A percentile compares a stretch with the other conserved stretches of the same genome.
Conservation (phyloP, 2,329 filamentous ascomycete genomes). For the Camptophora hylomeconis region DNA sequence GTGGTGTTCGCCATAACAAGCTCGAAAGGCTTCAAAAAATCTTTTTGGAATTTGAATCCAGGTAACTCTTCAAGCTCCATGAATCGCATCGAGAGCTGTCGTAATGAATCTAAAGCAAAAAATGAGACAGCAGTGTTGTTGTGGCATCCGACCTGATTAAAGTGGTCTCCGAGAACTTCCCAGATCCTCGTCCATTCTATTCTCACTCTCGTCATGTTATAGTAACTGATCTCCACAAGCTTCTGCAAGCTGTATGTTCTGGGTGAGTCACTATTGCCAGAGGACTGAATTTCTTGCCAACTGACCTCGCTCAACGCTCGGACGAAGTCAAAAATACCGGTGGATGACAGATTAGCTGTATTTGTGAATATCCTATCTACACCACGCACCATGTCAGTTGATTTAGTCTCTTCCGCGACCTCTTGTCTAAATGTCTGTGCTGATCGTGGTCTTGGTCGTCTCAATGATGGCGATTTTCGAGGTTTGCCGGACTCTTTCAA, state of each 20-base stretch:
- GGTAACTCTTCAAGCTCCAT: slow-evolving; percentile 96
- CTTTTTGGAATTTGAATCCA: slow-evolving; percentile 99
- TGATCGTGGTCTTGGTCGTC: slow-evolving; percentile 35
- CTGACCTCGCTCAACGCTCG: slow-evolving; percentile 86
- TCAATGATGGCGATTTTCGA: slow-evolving; percentile 49
- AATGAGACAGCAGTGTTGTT: slow-evolving; percentile 94
- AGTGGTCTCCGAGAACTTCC: slow-evolving; percentile 94
- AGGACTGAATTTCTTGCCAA: slow-evolving; percentile 98
- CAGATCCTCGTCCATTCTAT: slow-evolving; percentile 98
- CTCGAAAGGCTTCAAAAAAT: slow-evolving; percentile 96
- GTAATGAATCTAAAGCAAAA: slow-evolving; percentile 87
- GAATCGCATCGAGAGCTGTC: slow-evolving; percentile 95
- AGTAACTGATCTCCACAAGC: slow-evolving; percentile 96
- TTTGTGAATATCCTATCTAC: slow-evolving; percentile 96
- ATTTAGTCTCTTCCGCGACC: slow-evolving; percentile 82
- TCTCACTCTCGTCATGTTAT: slow-evolving; percentile 97
- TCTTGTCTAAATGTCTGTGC: slow-evolving; percentile 53
- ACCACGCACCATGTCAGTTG: slow-evolving; percentile 80
- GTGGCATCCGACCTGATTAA: slow-evolving; percentile 94
- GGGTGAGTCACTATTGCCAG: slow-evolving; percentile 86
- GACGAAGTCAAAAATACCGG: slow-evolving; percentile 92
- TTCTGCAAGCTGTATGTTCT: slow-evolving; percentile 96
- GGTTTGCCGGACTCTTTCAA: slow-evolving; percentile 40
- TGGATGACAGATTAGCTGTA: slow-evolving; percentile 81
- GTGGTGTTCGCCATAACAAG: slow-evolving; percentile 90